Base-by-base conservation (phyloP, 1,284 basidiomycete genomes). In the Fomitopsis schrenkii region DNA sequence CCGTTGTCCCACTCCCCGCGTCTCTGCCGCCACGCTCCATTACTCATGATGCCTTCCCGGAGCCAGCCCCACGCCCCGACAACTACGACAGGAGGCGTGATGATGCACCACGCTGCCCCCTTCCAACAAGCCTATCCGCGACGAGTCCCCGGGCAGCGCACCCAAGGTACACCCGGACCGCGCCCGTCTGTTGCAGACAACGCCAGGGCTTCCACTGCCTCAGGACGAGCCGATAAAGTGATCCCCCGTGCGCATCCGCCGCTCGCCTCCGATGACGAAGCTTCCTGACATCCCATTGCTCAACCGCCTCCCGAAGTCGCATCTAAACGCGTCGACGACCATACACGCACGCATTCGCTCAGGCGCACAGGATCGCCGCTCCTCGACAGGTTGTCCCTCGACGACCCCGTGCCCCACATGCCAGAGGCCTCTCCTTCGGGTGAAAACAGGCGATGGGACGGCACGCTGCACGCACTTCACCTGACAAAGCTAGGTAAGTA, bases 381-480 rank as follows among this genome's bases (percentile, higher is more conserved):
- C 30, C 63, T 80, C 35, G 79, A 79, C 22, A 69, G 78, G 33
- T 62, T 80, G 52, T 71, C 67, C n/a, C 57, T 76, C 8, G 67
- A 69, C 22, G 22, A 22, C 22, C 35, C 50, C 7, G 7, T 26
- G 7, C 58, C 69, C 41, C 66, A 57, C 6, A 14, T n/a, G 48
- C 52, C 54, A 41, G 57, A 63, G 56, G 46, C 57, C 57, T 22
- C 58, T 53, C 66, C 70, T 8, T 76, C 79, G 22, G 22, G 22
- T 22, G 22, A 22, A 22, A 22, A 22, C 22, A 22, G 22, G 22
- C 22, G 22, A 22, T 22, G 22, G 22, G 22, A 22, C 22, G 2
- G 22, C 22, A 22, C 22, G 22, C 22, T 22, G 22, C 22, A 22
- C 22, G 22, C 22, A 22, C 22, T 2, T 22, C 22, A 22, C 22